These are phyloP conservation scores for Salvia splendens DNA, from an alignment of 257 asterid species.

Conservation along the genomic window DNA sequence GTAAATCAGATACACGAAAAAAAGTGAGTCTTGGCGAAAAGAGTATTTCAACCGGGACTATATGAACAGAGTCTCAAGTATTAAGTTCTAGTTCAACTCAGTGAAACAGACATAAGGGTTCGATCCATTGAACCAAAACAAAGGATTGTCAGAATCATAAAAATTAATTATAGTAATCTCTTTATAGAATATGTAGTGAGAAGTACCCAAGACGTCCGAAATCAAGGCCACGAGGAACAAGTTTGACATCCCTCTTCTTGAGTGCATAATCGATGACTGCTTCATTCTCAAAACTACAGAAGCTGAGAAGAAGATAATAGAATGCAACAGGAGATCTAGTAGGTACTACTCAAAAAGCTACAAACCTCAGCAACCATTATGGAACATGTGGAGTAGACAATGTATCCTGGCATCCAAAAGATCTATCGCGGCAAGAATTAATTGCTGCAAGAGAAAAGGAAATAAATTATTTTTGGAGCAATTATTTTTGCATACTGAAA, in stretches of 20 bases:
- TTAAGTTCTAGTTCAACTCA: not conserved
- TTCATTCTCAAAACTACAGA: constrained; percentile 71
- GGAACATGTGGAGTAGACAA: constrained; percentile 96
- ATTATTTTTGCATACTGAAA: too few species aligned
- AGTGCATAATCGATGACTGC: constrained; percentile 96
- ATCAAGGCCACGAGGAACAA: constrained; percentile 94
- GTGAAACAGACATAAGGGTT: not conserved
- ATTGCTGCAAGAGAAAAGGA: constrained; percentile 59
- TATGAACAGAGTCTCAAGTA: not conserved
- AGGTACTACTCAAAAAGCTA: constrained; percentile 15
- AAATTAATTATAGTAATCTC: constrained; percentile 4
- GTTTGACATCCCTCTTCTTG: constrained; percentile 86
- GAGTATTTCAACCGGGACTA: not conserved
- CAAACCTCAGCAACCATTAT: constrained; percentile 94
- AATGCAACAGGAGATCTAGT: constrained; percentile 12
- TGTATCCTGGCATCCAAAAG: constrained; percentile 94
- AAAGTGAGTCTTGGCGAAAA: not conserved
- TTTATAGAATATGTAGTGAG: not conserved
- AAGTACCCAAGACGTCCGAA: constrained; percentile 91
- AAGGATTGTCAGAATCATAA: constrained; percentile 24
- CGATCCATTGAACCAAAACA: not conserved
- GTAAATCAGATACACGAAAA: constrained; percentile 15
- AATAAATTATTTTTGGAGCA: not conserved
- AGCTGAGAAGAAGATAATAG: constrained; percentile 27
- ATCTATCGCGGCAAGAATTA: constrained; percentile 95